Conservation (phyloP, 192 early-diverging fungal genomes). For the Umbelopsis sp. region DNA sequence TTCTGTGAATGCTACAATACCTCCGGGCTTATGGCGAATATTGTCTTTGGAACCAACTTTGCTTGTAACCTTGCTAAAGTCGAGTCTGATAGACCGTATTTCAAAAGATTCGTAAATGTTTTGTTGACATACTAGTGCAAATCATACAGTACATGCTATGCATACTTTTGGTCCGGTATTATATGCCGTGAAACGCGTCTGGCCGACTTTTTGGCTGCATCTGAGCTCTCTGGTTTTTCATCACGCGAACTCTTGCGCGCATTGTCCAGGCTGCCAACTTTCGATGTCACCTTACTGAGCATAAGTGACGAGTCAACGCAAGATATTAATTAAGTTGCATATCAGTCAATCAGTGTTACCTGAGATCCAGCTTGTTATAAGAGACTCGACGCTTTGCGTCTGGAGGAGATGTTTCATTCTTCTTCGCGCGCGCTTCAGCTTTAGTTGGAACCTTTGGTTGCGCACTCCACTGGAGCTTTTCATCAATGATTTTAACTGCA, state of each 20-base stretch:
- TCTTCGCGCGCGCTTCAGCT: conserved; percentile 6
- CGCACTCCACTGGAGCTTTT: conserved; percentile 17
- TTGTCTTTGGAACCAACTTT: conserved; percentile 27
- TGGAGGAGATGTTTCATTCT: conserved; percentile 4
- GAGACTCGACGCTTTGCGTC: conserved; percentile 5
- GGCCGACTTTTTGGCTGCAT: conserved; percentile 7
- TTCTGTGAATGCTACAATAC: not conserved
- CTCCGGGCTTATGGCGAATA: conserved; percentile 27
- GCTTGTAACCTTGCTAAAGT: conserved; percentile 23
- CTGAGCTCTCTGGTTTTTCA: conserved; percentile 7
- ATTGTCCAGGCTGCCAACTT: conserved; percentile 16
- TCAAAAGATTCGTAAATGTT: not conserved
- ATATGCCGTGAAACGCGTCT: conserved; percentile 13
- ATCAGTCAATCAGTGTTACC: not conserved
- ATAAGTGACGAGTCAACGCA: not conserved
- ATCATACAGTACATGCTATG: not conserved
- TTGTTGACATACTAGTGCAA: conserved; percentile 13
- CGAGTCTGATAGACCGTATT: conserved; percentile 2
- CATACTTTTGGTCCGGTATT: conserved; percentile 14
- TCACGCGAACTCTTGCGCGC: not conserved
- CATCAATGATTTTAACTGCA: conserved; percentile 18
- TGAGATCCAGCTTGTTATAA: not conserved
- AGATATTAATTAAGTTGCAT: not conserved
- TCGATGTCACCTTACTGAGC: conserved; percentile 6
- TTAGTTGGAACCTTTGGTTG: conserved; percentile 10